Percentiles rank a stretch among this genome's conserved stretches.
These are phyloP conservation scores for Ceratocystis eucalypticola DNA, from an alignment of 2,329 filamentous ascomycete species.

Conservation along the genomic window DNA sequence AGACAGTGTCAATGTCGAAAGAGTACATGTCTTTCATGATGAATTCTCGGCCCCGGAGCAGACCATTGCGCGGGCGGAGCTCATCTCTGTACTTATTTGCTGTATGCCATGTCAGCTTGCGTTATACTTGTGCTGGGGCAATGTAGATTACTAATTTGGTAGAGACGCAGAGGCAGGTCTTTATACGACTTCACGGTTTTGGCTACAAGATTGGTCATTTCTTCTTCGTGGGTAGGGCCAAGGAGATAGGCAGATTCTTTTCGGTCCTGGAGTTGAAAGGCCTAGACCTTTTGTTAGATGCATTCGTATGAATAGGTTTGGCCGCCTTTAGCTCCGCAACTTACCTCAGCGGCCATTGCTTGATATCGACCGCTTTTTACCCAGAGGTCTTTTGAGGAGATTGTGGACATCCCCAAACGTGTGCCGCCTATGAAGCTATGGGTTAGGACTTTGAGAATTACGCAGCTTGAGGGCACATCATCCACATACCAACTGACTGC, in stretches of 20 bases:
- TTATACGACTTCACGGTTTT: constrained; percentile 68
- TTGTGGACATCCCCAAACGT: constrained; percentile 66
- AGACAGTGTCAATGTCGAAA: constrained; percentile 56
- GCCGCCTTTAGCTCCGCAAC: background rate
- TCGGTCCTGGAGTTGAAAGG: constrained; percentile 70
- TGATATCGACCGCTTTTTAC: constrained; percentile 67
- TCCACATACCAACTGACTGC: constrained; percentile 47
- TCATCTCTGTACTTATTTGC: constrained; percentile 93
- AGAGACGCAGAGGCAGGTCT: constrained; percentile 70
- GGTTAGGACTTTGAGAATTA: background rate
- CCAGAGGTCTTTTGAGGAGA: constrained; percentile 80
- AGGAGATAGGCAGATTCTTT: constrained; percentile 63
- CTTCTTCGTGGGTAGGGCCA: constrained; percentile 90
- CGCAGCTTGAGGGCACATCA: background rate
- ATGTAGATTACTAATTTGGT: constrained; percentile 60
- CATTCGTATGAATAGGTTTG: background rate
- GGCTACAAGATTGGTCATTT: constrained; percentile 73
- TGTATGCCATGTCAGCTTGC: constrained; percentile 25
- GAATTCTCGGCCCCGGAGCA: constrained; percentile 81
- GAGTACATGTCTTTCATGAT: constrained; percentile 98
- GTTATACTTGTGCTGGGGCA: background rate
- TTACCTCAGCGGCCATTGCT: constrained; percentile 56
- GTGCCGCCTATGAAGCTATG: constrained; percentile 48
- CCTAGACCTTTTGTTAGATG: constrained; percentile 31
- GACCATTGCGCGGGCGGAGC: constrained; percentile 69